These are phyloP conservation scores for Eucalyptus brandiana DNA, from an alignment of 345 rosid genomes.

Conservation along the genomic window DNA sequence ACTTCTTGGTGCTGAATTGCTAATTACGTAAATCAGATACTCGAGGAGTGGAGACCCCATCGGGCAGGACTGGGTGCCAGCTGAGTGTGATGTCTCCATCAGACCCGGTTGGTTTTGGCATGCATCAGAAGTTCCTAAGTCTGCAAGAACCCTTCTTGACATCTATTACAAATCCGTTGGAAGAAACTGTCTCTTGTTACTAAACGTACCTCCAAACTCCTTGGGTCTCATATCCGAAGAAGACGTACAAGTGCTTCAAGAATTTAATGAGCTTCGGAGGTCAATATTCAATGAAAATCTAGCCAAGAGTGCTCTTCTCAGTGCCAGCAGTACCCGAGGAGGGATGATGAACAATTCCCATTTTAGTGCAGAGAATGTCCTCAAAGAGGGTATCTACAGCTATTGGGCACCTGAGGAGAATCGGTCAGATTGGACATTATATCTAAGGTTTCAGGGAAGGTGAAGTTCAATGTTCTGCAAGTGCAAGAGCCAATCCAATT, in stretches of 20 bases:
- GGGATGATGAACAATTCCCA: background rate
- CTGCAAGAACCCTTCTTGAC: constrained; percentile 54
- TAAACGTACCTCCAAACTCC: constrained; percentile 83
- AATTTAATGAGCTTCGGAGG: constrained; percentile 34
- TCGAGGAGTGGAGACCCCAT: constrained; percentile 43
- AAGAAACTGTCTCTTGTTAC: constrained; percentile 61
- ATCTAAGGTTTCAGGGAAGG: constrained; percentile 26
- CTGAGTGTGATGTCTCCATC: constrained; percentile 90
- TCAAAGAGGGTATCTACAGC: constrained; percentile 43
- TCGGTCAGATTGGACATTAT: constrained; percentile 32
- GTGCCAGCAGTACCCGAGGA: constrained; percentile 53
- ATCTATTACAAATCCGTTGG: constrained; percentile 76
- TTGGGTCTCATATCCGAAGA: constrained; percentile 72
- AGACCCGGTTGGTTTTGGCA: constrained; percentile 98
- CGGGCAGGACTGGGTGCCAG: constrained; percentile 82
- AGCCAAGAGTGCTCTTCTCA: constrained; percentile 26
- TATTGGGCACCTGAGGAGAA: constrained; percentile 87
- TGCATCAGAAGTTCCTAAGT: constrained; percentile 64
- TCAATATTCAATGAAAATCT: constrained; percentile 59
- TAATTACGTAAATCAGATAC: constrained; percentile 27
- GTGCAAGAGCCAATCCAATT: constrained; percentile 81
- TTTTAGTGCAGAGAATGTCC: constrained; percentile 37
- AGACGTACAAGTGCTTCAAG: constrained; percentile 57
- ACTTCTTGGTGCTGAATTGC: background rate
- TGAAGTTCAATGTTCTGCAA: constrained; percentile 61